phyloP scores from a whole-genome alignment of 768 basidiomycete species.

The Mycena amicta region DNA sequence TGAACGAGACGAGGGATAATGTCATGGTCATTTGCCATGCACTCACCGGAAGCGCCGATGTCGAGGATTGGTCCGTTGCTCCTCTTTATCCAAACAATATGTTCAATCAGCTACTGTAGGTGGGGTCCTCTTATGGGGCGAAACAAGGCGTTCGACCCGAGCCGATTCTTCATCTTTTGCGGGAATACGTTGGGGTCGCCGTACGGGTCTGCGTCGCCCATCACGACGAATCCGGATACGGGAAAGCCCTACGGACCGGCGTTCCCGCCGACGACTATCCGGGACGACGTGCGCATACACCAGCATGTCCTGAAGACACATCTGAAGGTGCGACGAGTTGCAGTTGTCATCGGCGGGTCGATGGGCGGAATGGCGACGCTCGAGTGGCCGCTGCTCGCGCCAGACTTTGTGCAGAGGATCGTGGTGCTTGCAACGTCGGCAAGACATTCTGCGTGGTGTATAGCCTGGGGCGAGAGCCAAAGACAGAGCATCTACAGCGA shows the following conservation, averaged over 20 bases:
- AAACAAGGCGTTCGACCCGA: constrained; percentile 90
- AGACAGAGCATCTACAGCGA: constrained; percentile 97
- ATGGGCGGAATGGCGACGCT: constrained; percentile 99
- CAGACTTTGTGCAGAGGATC: constrained; percentile 77
- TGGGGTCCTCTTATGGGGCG: constrained; percentile 96
- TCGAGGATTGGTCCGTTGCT: constrained; percentile 88
- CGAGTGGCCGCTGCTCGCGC: constrained; percentile 89
- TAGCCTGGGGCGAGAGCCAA: constrained; percentile 98
- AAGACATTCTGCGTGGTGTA: constrained; percentile 97
- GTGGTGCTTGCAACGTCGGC: constrained; percentile 95
- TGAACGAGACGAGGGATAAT: constrained; percentile 80
- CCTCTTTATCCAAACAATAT: background rate
- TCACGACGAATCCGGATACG: constrained; percentile 80
- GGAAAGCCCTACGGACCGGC: constrained; percentile 84
- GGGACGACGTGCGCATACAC: constrained; percentile 92
- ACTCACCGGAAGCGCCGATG: constrained; percentile 95
- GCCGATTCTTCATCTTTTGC: constrained; percentile 91
- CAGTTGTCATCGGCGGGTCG: constrained; percentile 92
- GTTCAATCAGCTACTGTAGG: constrained; percentile 47
- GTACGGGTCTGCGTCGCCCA: constrained; percentile 89
- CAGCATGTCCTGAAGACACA: constrained; percentile 78
- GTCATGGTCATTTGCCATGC: constrained; percentile 99
- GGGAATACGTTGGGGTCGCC: constrained; percentile 93
- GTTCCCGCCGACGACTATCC: constrained; percentile 88
- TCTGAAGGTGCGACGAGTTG: constrained; percentile 78